phyloP scores from a whole-genome alignment of 176 grass and related monocot species.

The Thinopyrum elongatum region DNA sequence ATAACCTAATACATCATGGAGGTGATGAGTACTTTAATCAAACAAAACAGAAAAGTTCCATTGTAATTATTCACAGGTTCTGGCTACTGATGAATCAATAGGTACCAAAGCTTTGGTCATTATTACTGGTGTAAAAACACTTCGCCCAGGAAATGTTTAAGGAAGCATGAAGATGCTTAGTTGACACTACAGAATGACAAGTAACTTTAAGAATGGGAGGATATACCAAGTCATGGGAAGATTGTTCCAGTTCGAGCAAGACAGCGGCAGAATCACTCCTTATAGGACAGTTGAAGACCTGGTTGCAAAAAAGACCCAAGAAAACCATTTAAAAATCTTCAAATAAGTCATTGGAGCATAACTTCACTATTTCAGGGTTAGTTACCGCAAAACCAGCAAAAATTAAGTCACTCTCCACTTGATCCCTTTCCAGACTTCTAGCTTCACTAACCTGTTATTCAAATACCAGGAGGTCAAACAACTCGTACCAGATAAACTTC shows the following conservation, averaged over 20 bases:
- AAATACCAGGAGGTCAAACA: conserved; percentile 26
- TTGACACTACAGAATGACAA: not conserved
- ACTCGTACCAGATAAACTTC: conserved; percentile 12
- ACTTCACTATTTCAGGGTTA: not conserved
- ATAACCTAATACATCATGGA: conserved; percentile 66
- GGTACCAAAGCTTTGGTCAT: conserved; percentile 3
- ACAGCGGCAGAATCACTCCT: conserved; percentile 79
- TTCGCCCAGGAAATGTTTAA: not conserved
- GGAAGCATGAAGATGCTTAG: not conserved
- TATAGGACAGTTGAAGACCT: conserved; percentile 99
- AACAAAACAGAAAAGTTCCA: conserved; percentile 9
- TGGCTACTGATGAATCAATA: not conserved
- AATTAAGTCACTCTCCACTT: conserved; percentile 72
- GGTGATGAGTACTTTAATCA: conserved; percentile 27
- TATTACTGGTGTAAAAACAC: not conserved
- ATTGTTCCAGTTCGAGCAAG: conserved; percentile 74
- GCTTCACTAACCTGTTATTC: conserved; percentile 90
- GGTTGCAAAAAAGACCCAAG: conserved; percentile 23
- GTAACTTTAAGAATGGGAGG: not conserved
- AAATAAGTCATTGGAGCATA: conserved; percentile 3
- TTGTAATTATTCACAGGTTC: not conserved
- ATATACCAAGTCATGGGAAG: conserved; percentile 98
- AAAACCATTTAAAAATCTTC: not conserved
- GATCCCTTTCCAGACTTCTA: conserved; percentile 90
- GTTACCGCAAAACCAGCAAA: conserved; percentile 99